Conservation (phyloP, 192 early-diverging fungal genomes). For the Mortierella claussenii region DNA sequence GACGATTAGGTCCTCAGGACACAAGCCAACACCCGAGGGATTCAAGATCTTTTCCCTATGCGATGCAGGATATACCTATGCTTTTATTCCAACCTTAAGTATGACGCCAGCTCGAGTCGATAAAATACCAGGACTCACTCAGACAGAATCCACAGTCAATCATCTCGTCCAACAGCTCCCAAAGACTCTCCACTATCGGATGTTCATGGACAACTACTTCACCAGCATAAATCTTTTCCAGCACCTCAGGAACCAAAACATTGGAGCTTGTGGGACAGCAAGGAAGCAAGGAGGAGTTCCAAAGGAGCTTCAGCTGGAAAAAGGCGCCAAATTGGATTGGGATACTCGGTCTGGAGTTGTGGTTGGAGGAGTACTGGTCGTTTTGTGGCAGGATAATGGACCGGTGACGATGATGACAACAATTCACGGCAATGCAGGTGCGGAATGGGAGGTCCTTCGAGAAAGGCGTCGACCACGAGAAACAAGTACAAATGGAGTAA, state of each 20-base stretch:
- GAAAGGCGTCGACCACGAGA: slow-evolving; percentile 2
- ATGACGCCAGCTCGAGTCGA: background rate
- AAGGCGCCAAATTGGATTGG: slow-evolving; percentile 17
- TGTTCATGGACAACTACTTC: slow-evolving; percentile 47
- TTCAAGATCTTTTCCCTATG: slow-evolving; percentile 51
- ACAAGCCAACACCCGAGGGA: slow-evolving; percentile 39
- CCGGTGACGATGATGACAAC: slow-evolving; percentile 50
- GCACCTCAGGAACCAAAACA: slow-evolving; percentile 6
- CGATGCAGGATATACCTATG: slow-evolving; percentile 41
- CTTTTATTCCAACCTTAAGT: slow-evolving; percentile 24
- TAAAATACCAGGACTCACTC: slow-evolving; percentile 18
- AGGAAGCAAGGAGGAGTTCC: slow-evolving; percentile 15
- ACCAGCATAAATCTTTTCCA: slow-evolving; percentile 29
- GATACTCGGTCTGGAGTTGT: slow-evolving; percentile 32
- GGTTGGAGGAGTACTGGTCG: slow-evolving; percentile 16
- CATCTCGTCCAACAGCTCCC: slow-evolving; percentile 38
- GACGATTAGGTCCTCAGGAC: slow-evolving; percentile 30
- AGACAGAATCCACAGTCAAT: slow-evolving; percentile 15
- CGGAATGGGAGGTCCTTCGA: slow-evolving; percentile 2
- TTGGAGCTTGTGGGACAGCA: slow-evolving; percentile 41
- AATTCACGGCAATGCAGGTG: slow-evolving; percentile 26
- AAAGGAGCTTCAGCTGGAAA: slow-evolving; percentile 28
- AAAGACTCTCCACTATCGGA: slow-evolving; percentile 6
- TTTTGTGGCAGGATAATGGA: slow-evolving; percentile 48
- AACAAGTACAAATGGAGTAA: slow-evolving; percentile 26